Evolutionary conservation across 805 yeast genomes (phyloP), one percentile per base, ranked within the genome.

Genomic region (Grigorovia humatica): DNA sequence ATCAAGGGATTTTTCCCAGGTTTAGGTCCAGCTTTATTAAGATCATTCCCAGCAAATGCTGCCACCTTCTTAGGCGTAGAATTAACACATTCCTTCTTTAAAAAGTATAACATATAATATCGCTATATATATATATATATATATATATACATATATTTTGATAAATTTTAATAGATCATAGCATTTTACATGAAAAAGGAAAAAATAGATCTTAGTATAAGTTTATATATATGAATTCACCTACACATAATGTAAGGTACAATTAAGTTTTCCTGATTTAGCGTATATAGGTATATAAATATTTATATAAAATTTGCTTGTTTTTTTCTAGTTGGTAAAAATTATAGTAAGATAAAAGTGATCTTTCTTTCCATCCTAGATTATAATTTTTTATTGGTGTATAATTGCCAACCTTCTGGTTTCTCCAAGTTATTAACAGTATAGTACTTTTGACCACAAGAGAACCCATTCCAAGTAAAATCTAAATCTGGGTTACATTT

Each of bases 21-120:
- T 52, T 76, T 91, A 23, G 97, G 96, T 0, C 97, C 99, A 6
- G 98, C 98, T 2, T 73, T 91, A 63, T 80, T 88, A 27, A 79
- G 99, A 69, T 83, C 95, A 43, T 91, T 93, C 84, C 98, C 98
- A 2, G 98, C 98, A 20, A 91, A 93, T 69, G 99, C 99, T n/a
- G 98, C 99, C 9, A 90, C 98, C 2, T 91, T 91, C 72, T 78
- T 88, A 40, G 99, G 98, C 47, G 98, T 91, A 32, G 99, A 91
- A 68, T 63, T 90, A 52, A 87, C 96, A 6, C 74, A 70, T 53
- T 63, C 67, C 19, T 57, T 70, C 54, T 70, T 71, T 52, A 69
- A 67, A 52, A 66, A 68, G 50, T 70, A 60, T 51, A 56, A 71
- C 47, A 44, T 59, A 19, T 59, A 53, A 55, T 23, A 7, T 23